Base-by-base conservation (phyloP, 2,329 filamentous ascomycete genomes). In the Botryotinia globosa region DNA sequence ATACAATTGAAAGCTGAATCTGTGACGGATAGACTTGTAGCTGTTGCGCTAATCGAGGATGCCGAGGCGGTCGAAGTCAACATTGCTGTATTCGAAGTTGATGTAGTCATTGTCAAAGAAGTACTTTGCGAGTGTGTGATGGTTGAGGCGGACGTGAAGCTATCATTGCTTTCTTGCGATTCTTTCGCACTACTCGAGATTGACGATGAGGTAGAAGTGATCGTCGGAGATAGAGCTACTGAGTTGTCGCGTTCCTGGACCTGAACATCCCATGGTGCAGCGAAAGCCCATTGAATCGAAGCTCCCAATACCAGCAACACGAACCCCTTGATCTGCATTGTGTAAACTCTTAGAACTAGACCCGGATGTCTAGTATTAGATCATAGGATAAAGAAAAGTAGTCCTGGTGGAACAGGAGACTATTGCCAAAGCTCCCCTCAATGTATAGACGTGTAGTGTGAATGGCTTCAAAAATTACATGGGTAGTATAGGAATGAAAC, bases 221-320 rank as follows among this genome's bases (percentile, higher is more conserved):
- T 62, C 67, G 74, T 77, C 34, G 69, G 75, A 58, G 76, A 74
- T 74, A 72, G 71, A 76, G 67, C 75, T 76, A 75, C 77, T 73
- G 77, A 71, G 44, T 66, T 74, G 76, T 79, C 79, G 44, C 77
- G 76, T 73, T 75, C 75, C n/a, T 77, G 67, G 45, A 76, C 39
- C 54, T 75, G 71, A 68, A 75, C 64, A 51, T 68, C 73, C 71
- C 74, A 72, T 74, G 69, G 72, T 58, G 75, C 74, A 42, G 77
- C 77, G 48, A 76, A 67, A 65, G 72, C 69, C 59, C 76, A 39
- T 59, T 76, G 74, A 64, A 77, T 73, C 73, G 73, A 78, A 71
- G 77, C 74, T 73, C 73, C 77, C 61, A 80, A 62, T 39, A 78
- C 62, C 32, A 78, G 45, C 44, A 78, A 58, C 44, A 73, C 70